Conservation (phyloP, 495 filamentous ascomycete species). For the Penicillium desertorum region DNA sequence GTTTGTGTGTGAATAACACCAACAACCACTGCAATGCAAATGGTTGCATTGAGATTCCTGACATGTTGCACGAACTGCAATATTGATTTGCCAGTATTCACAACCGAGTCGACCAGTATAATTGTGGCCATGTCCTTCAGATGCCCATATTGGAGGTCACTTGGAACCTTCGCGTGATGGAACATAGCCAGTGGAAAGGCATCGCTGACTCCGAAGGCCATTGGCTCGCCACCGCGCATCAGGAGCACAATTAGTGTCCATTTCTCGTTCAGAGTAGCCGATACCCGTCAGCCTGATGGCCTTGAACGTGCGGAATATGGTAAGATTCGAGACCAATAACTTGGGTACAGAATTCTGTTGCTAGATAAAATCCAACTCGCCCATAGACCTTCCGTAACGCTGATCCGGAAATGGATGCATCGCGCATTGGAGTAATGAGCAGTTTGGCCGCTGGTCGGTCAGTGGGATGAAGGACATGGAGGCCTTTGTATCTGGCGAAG, state of each 20-base stretch:
- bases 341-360: slow-evolving; percentile 46
- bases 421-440: slow-evolving; percentile 57
- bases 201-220: slow-evolving; percentile 63
- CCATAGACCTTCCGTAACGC: slow-evolving; percentile 52
- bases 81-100: slow-evolving; percentile 57
- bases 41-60: slow-evolving; percentile 38
- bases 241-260: slow-evolving; percentile 58
- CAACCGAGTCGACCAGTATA: slow-evolving; percentile 61
- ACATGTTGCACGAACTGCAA: slow-evolving; percentile 55
- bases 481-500: slow-evolving; percentile 17
- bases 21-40: slow-evolving; percentile 57
- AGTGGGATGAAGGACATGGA: slow-evolving; percentile 48
- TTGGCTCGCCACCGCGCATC: slow-evolving; percentile 67
- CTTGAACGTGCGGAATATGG: slow-evolving; percentile 55
- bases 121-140: slow-evolving; percentile 43
- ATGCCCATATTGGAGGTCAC: slow-evolving; percentile 47
- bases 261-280: slow-evolving; percentile 48
- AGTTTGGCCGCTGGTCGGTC: slow-evolving; percentile 48
- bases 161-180: slow-evolving; percentile 50
- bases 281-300: slow-evolving; percentile 48
- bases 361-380: slow-evolving; percentile 55
- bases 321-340: slow-evolving; percentile 55
- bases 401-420: slow-evolving; percentile 48
- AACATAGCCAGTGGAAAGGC: slow-evolving; percentile 56
- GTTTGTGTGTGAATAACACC: slow-evolving; percentile 54